A percentile compares a stretch with the other conserved stretches of the same genome.
These are phyloP conservation scores for Fusarium nodosum DNA, from an alignment of 2,329 filamentous ascomycete genomes.

Conservation along the genomic window DNA sequence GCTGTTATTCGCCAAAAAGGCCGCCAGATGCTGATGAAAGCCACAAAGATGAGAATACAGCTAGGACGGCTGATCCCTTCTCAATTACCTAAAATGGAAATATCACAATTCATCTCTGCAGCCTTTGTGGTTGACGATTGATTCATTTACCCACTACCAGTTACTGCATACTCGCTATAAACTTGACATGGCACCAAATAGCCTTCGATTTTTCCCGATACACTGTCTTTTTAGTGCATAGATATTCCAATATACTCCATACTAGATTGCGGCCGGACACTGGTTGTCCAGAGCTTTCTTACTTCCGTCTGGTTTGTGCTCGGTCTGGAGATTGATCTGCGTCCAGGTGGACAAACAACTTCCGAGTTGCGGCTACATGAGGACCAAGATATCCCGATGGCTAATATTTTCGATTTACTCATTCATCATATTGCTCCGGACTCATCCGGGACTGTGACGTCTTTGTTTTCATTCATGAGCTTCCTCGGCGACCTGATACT, in stretches of 20 bases:
- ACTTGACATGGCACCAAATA: conserved; percentile 5
- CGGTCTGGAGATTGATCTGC: conserved; percentile 41
- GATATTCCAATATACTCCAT: conserved; percentile 14
- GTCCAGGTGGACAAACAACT: conserved; percentile 12
- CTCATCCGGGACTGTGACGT: conserved; percentile 40
- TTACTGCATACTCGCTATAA: conserved; percentile 2
- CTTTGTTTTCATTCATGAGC: conserved; percentile 25
- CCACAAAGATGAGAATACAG: conserved; percentile 25
- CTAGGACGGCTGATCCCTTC: conserved; percentile 14
- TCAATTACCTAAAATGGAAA: conserved; percentile 21
- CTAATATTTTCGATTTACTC: conserved; percentile 17
- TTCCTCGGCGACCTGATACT: conserved; percentile 40
- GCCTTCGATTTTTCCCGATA: conserved; percentile 15
- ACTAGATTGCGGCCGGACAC: conserved; percentile 5
- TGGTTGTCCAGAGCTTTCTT: conserved; percentile 9
- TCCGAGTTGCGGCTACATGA: conserved; percentile 46
- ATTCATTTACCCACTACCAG: conserved; percentile 1
- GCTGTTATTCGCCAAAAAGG: not conserved
- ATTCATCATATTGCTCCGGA: conserved; percentile 30
- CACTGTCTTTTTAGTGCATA: conserved; percentile 7
- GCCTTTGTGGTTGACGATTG: conserved; percentile 10
- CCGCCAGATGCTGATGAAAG: not conserved
- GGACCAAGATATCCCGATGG: conserved; percentile 24
- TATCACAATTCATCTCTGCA: conserved; percentile 8
- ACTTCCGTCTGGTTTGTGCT: conserved; percentile 23